Base-by-base conservation (phyloP, 2,329 filamentous ascomycete genomes). In the Plenodomus biglobosus region DNA sequence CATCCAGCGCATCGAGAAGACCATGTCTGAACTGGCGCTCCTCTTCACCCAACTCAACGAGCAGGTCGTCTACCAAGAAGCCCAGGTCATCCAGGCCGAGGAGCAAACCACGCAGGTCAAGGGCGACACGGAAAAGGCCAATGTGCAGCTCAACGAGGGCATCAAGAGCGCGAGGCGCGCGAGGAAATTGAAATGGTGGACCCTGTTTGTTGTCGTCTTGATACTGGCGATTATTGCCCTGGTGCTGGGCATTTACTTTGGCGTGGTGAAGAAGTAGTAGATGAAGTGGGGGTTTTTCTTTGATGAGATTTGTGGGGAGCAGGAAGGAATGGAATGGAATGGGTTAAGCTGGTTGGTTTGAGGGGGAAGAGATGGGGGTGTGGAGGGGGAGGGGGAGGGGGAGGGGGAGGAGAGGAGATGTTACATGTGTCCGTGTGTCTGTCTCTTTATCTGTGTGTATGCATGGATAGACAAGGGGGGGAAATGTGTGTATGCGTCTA, bases 181-280 rank as follows among this genome's bases (percentile, higher is more conserved):
- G 60, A 81, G 87, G 62, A 88, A 85, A 77, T 81, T 90, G 74
- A 92, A 92, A 79, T 92, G 89, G 88, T 90, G 83, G 81, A 89
- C 86, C 66, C 75, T 88, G 52, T 73, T 84, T 52, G 76, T 91
- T 38, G 64, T 73, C 21, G 61, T 80, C 17, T 50, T 74, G 19
- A 79, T 81, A 52, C 53, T 78, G 20, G 58, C 73, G 44, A 77
- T 82, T 36, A 43, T 82, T 35, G 80, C 73, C 16, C 69, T 83
- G 22, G 67, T 75, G 15, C 63, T 78, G 44, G 80, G 78, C 8
- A 50, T 82, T 27, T 75, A 74, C 58, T 77, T 79, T 64, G 77
- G 77, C 38, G 45, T 75, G 52, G 46, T 45, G 38, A 63, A 63
- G 10, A 53, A 53, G 19, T 48, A 32, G 30, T n/a, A n/a, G n/a